Conservation (phyloP, 2,329 filamentous ascomycete species). For the Scedosporium minutisporum region DNA sequence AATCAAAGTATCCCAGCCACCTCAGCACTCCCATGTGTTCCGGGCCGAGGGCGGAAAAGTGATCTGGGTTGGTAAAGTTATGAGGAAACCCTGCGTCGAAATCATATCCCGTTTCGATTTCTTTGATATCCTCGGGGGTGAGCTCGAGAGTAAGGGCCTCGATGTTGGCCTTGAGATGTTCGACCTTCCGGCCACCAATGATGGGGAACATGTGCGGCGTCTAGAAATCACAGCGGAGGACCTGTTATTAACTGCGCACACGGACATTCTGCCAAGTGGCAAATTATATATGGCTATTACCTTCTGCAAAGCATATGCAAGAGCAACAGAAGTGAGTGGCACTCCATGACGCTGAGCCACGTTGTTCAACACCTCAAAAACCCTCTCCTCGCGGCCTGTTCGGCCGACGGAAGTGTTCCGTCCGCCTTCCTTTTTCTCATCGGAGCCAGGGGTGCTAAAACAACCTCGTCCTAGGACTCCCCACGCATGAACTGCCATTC, state of each 20-base stretch:
- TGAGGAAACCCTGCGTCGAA: constrained; percentile 40
- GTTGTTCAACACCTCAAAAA: constrained; percentile 40
- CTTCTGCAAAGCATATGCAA: constrained; percentile 29
- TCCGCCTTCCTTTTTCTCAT: constrained; percentile 28
- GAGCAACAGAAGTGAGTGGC: constrained; percentile 40
- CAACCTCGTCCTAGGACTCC: constrained; percentile 42
- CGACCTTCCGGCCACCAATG: constrained; percentile 40
- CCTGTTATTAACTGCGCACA: no score
- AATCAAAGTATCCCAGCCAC: neutral
- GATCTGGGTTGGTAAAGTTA: neutral
- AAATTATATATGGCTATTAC: no score
- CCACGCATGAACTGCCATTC: constrained; percentile 48
- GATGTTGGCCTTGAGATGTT: constrained; percentile 45
- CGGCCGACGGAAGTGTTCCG: constrained; percentile 41
- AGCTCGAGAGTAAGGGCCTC: constrained; percentile 40
- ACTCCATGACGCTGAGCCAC: constrained; percentile 45
- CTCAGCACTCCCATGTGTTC: neutral
- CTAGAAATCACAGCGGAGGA: no score
- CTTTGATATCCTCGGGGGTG: constrained; percentile 39
- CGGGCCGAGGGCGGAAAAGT: neutral
- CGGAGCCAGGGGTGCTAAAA: constrained; percentile 30
- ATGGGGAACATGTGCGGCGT: constrained; percentile 40
- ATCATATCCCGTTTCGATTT: constrained; percentile 40
- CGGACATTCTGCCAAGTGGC: no score
- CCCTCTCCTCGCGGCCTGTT: constrained; percentile 50